Evolutionary conservation across 2,329 filamentous ascomycete species (phyloP), one percentile per base, ranked within the genome.

Genomic region (Phialocephala sp.): DNA sequence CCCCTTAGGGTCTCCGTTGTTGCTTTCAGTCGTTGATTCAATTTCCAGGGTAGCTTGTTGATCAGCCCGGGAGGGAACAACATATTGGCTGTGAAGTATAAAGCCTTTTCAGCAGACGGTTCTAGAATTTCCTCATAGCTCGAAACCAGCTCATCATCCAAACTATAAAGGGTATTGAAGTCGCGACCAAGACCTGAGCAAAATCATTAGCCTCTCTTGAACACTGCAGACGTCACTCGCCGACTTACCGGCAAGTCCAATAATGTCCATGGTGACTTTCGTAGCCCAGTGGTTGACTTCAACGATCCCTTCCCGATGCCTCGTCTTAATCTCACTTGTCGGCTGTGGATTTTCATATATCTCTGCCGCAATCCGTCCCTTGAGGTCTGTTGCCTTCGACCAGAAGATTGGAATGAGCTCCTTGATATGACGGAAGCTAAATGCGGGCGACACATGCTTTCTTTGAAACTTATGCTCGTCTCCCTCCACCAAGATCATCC

Each of bases 371-470:
- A 96, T 87, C 57, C 84, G 82, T 24, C 85, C 79, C 5, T 88
- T 86, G 71, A 90, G 85, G 73, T 93, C 89, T 4, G 83, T 77
- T 0, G 89, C 85, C 78, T 96, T 96, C 11, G 79, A 73, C 92
- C 92, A 97, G 77, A 97, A 97, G 5, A 91, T 80, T 0, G 92
- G 90, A 71, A 95, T 94, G 6, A 97, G 80, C 62, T 93, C 87
- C 75, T 94, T 95, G 76, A 96, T 83, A 73, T 95, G 91, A 15
- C 92, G 86, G 74, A 92, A 94, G 32, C 87, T 84, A 76, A 97
- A 97, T 0, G 92, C 91, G 0, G 92, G 93, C 78, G 89, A 86
- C 24, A 96, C 83, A 66, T 89, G 87, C 75, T 91, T 93, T 24
- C 55, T 57, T 20, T 93, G 90, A 72, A 87, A 81, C 79, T 91